A percentile compares a stretch with the other conserved stretches of the same genome.
These are phyloP conservation scores for Artemisia tridentata DNA, from an alignment of 129 eudicot species.

Conservation along the genomic window DNA sequence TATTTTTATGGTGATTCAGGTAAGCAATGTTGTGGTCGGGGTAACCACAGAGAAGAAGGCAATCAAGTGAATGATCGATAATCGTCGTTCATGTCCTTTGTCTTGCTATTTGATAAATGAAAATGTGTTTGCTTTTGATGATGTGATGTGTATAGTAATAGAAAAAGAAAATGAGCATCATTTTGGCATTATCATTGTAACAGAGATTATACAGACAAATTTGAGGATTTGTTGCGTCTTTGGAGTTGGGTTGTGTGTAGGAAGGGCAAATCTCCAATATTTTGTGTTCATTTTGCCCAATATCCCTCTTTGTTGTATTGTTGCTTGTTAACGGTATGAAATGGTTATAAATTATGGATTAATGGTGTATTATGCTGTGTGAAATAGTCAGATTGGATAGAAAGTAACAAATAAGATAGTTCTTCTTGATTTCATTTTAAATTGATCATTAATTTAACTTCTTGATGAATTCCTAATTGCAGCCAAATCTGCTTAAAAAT, in stretches of 20 bases:
- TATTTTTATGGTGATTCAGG: constrained; percentile 32
- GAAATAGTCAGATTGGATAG: too few species aligned
- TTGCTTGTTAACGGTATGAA: constrained; percentile 4
- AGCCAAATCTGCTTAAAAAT: too few species aligned
- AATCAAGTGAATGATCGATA: constrained; percentile 4
- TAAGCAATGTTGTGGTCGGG: constrained; percentile 75
- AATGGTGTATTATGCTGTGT: background rate
- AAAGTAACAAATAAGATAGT: too few species aligned
- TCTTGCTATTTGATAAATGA: constrained; percentile 4
- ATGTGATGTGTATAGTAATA: constrained; percentile 33
- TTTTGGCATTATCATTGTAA: constrained; percentile 19
- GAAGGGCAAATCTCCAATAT: constrained; percentile 15
- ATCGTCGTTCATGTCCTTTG: background rate
- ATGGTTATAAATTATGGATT: constrained; percentile 8
- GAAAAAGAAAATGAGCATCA: constrained; percentile 22
- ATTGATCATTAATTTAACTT: too few species aligned
- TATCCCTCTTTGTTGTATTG: background rate
- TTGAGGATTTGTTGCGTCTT: constrained; percentile 18
- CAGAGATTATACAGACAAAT: constrained; percentile 3
- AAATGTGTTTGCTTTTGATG: constrained; percentile 13
- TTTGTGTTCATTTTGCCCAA: constrained; percentile 5
- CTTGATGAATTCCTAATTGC: too few species aligned
- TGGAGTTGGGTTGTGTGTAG: constrained; percentile 13
- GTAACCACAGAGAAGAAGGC: constrained; percentile 54
- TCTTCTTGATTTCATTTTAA: too few species aligned